phyloP scores from a whole-genome alignment of 176 grass and related monocot genomes.

The Cenchrus fungigraminus region DNA sequence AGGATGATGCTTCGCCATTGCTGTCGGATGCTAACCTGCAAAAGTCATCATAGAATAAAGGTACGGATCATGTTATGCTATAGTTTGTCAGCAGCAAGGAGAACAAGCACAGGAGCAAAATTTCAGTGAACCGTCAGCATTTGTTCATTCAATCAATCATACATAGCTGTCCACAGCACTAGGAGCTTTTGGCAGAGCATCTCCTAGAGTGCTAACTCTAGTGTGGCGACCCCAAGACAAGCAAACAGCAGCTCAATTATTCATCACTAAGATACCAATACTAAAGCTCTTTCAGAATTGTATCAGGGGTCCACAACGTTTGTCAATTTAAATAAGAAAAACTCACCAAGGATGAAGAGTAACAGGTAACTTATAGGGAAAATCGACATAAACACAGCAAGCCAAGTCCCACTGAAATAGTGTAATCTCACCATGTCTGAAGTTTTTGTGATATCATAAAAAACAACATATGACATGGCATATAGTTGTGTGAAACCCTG shows the following conservation, averaged over 20 bases:
- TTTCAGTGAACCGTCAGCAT: neutral
- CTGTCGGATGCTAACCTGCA: slow-evolving; percentile 30
- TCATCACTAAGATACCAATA: slow-evolving; percentile 1
- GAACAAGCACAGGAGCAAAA: neutral
- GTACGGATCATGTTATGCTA: neutral
- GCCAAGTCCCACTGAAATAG: neutral
- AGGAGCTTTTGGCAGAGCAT: neutral
- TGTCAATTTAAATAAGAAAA: neutral
- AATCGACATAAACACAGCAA: neutral
- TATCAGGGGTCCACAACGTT: neutral
- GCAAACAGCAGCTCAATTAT: neutral
- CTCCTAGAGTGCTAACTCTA: neutral
- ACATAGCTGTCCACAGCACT: neutral
- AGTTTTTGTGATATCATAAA: neutral
- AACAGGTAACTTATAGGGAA: neutral
- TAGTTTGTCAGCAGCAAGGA: neutral
- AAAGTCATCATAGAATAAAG: neutral
- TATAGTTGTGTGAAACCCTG: neutral
- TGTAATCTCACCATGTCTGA: neutral
- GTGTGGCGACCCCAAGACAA: neutral
- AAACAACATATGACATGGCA: neutral
- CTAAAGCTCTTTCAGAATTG: neutral
- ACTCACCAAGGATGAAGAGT: neutral
- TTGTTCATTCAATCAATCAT: neutral
- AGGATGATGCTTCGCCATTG: slow-evolving; percentile 86